A percentile compares a stretch with the other conserved stretches of the same genome.
Conservation (phyloP, 108 stramenopile species). For the Nitzschia putrida region DNA sequence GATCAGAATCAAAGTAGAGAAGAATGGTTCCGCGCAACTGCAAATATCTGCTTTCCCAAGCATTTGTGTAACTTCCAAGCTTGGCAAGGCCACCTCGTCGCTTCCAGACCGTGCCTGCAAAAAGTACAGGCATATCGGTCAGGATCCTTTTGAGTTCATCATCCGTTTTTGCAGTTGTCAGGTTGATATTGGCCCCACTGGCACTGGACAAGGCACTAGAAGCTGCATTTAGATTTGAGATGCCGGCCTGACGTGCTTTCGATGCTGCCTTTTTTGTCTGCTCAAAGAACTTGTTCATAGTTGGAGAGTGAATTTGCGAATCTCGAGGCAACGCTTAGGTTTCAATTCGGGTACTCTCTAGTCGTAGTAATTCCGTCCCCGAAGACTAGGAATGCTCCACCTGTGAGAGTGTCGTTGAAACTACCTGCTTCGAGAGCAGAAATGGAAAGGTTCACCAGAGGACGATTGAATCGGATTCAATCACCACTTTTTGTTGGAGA, state of each 20-base stretch:
- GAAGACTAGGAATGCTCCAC: too few relatives aligned
- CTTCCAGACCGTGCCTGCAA: constrained; percentile 55
- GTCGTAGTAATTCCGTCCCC: background rate
- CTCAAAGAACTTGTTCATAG: constrained; percentile 22
- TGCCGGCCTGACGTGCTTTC: constrained; percentile 16
- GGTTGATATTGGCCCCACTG: constrained; percentile 10
- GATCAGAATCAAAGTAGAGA: constrained; percentile 39
- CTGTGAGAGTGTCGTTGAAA: too few relatives aligned
- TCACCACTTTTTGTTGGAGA: too few relatives aligned
- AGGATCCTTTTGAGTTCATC: constrained; percentile 18
- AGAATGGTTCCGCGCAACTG: constrained; percentile 35
- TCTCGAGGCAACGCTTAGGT: background rate
- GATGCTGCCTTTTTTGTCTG: constrained; percentile 20
- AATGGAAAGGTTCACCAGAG: too few relatives aligned
- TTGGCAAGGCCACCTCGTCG: constrained; percentile 57
- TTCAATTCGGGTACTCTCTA: background rate
- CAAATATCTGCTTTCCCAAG: constrained; percentile 56
- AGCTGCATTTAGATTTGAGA: constrained; percentile 18
- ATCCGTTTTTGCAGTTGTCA: constrained; percentile 19
- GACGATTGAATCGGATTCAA: too few relatives aligned
- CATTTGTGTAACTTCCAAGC: constrained; percentile 36
- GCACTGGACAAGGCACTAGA: constrained; percentile 17
- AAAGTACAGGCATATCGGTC: constrained; percentile 14
- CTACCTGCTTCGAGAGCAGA: too few relatives aligned
- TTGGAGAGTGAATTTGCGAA: too few relatives aligned